Evolutionary conservation across 345 rosid species (phyloP), one percentile per base, ranked within the genome.

Genomic region (Cardamine occulta): DNA sequence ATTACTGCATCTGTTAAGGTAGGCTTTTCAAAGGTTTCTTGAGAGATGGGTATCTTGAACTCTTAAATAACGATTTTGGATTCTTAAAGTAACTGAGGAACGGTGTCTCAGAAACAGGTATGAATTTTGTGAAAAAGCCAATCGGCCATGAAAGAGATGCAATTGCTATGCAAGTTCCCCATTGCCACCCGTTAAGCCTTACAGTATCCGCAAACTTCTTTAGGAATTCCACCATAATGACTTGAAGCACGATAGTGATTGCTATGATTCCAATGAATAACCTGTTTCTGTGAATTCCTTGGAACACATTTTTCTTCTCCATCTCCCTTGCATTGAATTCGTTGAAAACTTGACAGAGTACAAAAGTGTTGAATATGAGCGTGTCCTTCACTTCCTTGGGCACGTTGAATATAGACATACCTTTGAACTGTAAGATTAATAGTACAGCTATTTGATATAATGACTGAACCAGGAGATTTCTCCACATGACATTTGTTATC

Each of bases 401-500:
- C 66, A 80, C 84, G 9, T 70, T 74, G 63, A 86, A 85, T 66
- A 86, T 74, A 63, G 86, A 77, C 74, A 85, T 78, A 11, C 93
- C 93, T 42, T 47, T 80, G 75, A 88, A 88, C 51, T 88, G 86
- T 24, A 85, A 74, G n/a, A 77, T 79, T 85, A 88, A 59, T 44
- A 88, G 84, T 56, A 86, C 53, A 8, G 72, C 68, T 80, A 88
- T 85, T 74, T 88, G 93, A 74, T 84, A 88, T 3, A 84, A 48
- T 29, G 93, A 79, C 73, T 86, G 93, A 77, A 84, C 74, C 54
- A 88, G 66, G 19, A 88, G 85, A 84, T 85, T 86, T 68, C 91
- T 84, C 93, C 93, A 88, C 88, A 88, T 88, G 40, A 88, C 78
- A 66, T 85, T 87, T 63, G 91, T 85, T 74, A 88, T 87, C 4